Percentiles rank a stretch among this genome's conserved stretches.
Conservation (phyloP, 805 yeast species). For the Candida chauliodis region DNA sequence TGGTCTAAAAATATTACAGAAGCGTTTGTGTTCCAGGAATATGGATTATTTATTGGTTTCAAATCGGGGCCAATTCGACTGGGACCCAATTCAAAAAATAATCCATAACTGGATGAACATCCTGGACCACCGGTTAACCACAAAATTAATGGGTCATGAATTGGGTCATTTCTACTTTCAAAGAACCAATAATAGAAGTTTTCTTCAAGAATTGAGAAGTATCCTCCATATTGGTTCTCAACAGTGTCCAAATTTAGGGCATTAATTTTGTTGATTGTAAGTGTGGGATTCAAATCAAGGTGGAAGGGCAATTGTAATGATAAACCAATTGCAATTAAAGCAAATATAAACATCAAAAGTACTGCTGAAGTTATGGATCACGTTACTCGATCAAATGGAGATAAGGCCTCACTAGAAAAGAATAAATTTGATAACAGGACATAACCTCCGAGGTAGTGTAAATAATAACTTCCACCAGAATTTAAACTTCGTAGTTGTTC, state of each 20-base stretch:
- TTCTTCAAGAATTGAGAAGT: background rate
- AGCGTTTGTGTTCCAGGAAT: conserved; percentile 22
- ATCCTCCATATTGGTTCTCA: background rate
- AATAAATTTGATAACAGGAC: no score
- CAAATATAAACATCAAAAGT: background rate
- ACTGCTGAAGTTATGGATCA: no score
- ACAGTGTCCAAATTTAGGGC: background rate
- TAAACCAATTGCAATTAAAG: background rate
- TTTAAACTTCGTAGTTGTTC: no score
- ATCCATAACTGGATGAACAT: conserved; percentile 18
- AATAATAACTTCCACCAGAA: no score
- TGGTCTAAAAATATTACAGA: conserved; percentile 36
- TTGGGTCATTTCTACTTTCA: conserved; percentile 32
- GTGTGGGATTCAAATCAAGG: background rate
- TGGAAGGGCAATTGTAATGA: background rate
- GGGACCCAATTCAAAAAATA: conserved; percentile 22
- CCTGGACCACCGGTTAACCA: conserved; percentile 26
- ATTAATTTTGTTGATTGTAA: background rate
- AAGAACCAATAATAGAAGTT: conserved; percentile 38
- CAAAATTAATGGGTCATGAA: conserved; percentile 19
- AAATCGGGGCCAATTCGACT: conserved; percentile 14
- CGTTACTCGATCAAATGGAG: no score
- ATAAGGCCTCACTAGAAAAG: no score
- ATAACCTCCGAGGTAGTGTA: no score
- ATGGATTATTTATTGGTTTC: conserved; percentile 17